Evolutionary conservation across 2,329 filamentous ascomycete genomes (phyloP).

Genomic region (Macrophomina tecta): DNA sequence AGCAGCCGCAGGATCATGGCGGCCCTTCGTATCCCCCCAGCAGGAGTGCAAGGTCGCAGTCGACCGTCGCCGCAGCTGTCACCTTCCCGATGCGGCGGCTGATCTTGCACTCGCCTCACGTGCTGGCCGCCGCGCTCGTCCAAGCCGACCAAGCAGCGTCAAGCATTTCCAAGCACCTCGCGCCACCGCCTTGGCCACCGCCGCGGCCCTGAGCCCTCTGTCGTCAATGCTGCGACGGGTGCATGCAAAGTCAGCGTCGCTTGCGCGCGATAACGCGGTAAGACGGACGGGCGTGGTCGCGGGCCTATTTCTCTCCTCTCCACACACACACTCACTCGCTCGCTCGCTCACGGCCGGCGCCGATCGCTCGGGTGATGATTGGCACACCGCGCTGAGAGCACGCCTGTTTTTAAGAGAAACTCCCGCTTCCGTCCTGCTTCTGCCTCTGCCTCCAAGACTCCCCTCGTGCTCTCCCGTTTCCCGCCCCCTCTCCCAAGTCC

Average conservation of each 20-base stretch:
- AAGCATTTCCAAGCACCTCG: constrained; percentile 6
- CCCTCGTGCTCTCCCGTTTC: neutral
- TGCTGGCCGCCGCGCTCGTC: neutral
- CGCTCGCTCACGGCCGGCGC: neutral
- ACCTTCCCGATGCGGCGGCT: constrained; percentile 6
- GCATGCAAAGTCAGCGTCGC: neutral
- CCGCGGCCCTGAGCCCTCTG: neutral
- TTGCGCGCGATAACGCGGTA: neutral
- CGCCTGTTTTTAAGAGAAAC: neutral
- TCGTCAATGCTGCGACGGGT: neutral
- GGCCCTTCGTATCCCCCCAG: neutral
- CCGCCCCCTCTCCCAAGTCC: too few species aligned
- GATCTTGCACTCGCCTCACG: constrained; percentile 2
- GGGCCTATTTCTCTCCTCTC: neutral
- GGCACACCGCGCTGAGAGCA: neutral
- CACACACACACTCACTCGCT: neutral
- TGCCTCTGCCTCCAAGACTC: neutral
- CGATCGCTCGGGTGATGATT: constrained; percentile 25
- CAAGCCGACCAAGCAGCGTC: constrained; percentile 21
- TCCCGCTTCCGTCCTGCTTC: neutral
- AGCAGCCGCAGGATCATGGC: neutral
- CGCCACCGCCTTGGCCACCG: constrained; percentile 6
- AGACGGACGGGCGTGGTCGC: neutral
- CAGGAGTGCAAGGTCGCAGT: neutral
- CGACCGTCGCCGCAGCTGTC: constrained; percentile 2